phyloP scores from a whole-genome alignment of 352 stramenopile genomes.

The Globisporangium acanthophoron region DNA sequence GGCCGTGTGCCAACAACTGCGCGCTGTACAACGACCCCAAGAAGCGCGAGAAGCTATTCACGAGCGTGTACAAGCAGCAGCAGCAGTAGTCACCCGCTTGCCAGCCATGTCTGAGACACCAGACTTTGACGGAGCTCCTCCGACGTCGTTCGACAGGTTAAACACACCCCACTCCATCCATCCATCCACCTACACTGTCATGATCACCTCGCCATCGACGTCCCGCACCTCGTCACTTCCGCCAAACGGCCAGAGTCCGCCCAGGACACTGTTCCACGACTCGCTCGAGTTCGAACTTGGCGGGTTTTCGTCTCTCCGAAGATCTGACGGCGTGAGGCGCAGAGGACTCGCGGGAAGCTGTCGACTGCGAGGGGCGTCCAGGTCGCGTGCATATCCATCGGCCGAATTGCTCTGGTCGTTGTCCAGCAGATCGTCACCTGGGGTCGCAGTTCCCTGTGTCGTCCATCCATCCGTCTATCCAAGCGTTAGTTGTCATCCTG shows the following conservation, averaged over 20 bases:
- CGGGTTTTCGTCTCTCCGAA: not conserved
- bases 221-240: conserved; percentile 28
- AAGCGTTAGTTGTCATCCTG: not conserved
- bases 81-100: not conserved
- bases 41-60: conserved; percentile 48
- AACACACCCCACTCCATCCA: not conserved
- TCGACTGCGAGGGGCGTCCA: not conserved
- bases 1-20: conserved; percentile 63
- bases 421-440: not conserved
- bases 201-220: conserved; percentile 70
- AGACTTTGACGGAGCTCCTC: too few relatives aligned
- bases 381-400: not conserved
- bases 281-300: conserved; percentile 4
- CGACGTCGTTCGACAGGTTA: too few relatives aligned
- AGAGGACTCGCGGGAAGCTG: conserved; percentile 5
- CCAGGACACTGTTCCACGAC: conserved; percentile 47
- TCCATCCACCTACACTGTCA: conserved; percentile 56
- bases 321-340: conserved; percentile 1
- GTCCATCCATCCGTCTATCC: not conserved
- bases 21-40: conserved; percentile 57
- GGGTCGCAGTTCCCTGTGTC: not conserved
- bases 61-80: conserved; percentile 63
- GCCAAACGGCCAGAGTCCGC: conserved; percentile 35
- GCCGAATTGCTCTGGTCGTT: not conserved
- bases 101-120: not conserved